Conservation (phyloP, 2,329 filamentous ascomycete species). For the Colletotrichum eleusines region DNA sequence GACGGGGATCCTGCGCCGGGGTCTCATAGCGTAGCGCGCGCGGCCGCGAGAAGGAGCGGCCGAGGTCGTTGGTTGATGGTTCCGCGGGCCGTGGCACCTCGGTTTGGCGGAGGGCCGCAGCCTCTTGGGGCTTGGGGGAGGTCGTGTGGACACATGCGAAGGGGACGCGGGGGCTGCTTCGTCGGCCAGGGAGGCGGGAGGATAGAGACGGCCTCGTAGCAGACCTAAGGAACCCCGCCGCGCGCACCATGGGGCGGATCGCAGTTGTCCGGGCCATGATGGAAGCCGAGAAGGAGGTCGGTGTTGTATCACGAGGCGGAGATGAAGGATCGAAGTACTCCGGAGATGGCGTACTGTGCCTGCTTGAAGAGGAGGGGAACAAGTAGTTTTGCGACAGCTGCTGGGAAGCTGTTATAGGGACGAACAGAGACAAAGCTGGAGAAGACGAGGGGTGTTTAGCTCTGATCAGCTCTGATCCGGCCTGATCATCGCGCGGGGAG, state of each 20-base stretch:
- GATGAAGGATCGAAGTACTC: neutral
- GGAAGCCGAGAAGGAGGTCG: neutral
- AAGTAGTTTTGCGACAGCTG: neutral
- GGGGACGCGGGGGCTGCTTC: neutral
- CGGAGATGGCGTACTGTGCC: too few species aligned
- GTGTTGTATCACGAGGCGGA: neutral
- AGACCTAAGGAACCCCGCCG: neutral
- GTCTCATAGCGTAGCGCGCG: neutral
- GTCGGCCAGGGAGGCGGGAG: neutral
- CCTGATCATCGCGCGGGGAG: neutral
- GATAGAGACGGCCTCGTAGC: conserved; percentile 1
- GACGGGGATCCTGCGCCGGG: neutral
- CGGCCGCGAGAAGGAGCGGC: neutral
- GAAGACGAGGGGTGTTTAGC: neutral
- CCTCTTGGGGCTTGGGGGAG: conserved; percentile 20
- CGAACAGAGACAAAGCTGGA: neutral
- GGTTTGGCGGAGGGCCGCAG: conserved; percentile 2
- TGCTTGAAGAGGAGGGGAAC: neutral
- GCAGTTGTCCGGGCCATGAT: conserved; percentile 14
- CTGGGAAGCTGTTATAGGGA: neutral
- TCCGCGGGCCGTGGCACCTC: neutral
- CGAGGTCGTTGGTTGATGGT: neutral
- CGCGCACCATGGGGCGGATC: conserved; percentile 10
- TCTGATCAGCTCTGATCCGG: neutral
- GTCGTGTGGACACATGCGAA: conserved; percentile 29